A percentile compares a stretch with the other conserved stretches of the same genome.
Evolutionary conservation across 352 stramenopile genomes (phyloP).

Genomic region (Phytopythium ostracodes): DNA sequence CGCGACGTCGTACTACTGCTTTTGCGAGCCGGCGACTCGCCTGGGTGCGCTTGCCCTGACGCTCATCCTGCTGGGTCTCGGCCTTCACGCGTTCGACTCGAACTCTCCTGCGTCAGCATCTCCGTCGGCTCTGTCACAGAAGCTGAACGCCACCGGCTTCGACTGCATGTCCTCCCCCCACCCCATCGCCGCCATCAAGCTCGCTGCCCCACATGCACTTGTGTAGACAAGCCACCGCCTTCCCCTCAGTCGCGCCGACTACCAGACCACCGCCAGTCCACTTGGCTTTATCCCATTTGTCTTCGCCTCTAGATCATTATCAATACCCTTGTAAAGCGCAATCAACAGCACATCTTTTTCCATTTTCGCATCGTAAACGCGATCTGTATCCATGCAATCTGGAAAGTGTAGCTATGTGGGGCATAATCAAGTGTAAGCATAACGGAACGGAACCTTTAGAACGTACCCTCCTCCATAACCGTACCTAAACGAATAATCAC

Average conservation of each 20-base stretch:
- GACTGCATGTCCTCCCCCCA: background rate
- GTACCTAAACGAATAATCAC: background rate
- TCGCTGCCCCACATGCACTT: conserved; percentile 1
- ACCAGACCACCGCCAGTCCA: background rate
- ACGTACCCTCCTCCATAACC: background rate
- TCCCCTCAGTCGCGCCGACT: background rate
- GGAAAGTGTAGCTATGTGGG: background rate
- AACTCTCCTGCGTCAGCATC: background rate
- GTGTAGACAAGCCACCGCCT: background rate
- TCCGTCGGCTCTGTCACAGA: background rate
- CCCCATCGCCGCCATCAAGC: conserved; percentile 6
- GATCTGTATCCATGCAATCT: background rate
- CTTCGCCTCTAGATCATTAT: background rate
- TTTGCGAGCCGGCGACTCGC: conserved; percentile 16
- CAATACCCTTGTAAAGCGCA: too few relatives aligned
- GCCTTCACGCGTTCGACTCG: conserved; percentile 21
- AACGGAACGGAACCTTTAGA: background rate
- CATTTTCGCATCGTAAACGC: background rate
- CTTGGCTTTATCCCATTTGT: background rate
- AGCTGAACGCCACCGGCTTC: background rate
- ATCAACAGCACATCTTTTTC: background rate
- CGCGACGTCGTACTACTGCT: conserved; percentile 20
- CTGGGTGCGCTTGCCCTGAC: conserved; percentile 17
- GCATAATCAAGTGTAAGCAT: too few relatives aligned
- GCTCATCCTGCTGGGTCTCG: conserved; percentile 28